Conservation (phyloP, 2,329 filamentous ascomycete species). For the Camillea tinctor region DNA sequence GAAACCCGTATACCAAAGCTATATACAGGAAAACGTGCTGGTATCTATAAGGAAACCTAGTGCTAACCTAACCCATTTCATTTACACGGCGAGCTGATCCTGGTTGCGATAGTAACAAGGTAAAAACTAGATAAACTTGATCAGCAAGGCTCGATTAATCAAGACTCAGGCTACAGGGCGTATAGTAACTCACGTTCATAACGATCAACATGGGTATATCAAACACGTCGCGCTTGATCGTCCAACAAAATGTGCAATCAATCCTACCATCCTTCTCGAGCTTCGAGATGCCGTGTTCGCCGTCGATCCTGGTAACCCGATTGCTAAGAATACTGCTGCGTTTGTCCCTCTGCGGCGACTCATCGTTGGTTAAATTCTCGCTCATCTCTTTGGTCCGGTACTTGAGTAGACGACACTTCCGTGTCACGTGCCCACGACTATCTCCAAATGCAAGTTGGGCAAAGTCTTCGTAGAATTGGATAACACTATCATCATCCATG, state of each 20-base stretch:
- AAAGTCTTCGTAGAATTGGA: conserved; percentile 96
- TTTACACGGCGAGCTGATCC: conserved; percentile 55
- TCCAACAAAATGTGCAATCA: conserved; percentile 95
- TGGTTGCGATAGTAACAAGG: conserved; percentile 60
- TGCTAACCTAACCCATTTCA: neutral
- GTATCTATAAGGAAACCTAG: conserved; percentile 5
- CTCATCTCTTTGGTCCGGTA: conserved; percentile 73
- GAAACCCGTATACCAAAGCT: conserved; percentile 9
- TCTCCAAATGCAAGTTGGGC: conserved; percentile 90
- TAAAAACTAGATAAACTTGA: conserved; percentile 45
- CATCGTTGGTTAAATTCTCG: conserved; percentile 36
- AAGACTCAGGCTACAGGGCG: neutral
- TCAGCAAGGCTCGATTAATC: conserved; percentile 17
- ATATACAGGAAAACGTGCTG: conserved; percentile 15
- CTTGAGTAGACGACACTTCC: conserved; percentile 82
- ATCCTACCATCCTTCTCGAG: conserved; percentile 87
- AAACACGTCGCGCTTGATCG: conserved; percentile 93
- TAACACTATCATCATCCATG: conserved; percentile 87
- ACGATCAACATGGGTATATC: conserved; percentile 99
- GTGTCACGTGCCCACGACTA: conserved; percentile 78
- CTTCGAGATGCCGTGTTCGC: conserved; percentile 76
- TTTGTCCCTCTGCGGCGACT: conserved; percentile 47
- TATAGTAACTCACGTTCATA: conserved; percentile 76
- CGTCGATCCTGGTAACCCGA: conserved; percentile 62
- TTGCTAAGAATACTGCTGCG: conserved; percentile 54